These are phyloP conservation scores for Ustilago hordei DNA, from an alignment of 1,284 basidiomycete species.

Conservation along the genomic window DNA sequence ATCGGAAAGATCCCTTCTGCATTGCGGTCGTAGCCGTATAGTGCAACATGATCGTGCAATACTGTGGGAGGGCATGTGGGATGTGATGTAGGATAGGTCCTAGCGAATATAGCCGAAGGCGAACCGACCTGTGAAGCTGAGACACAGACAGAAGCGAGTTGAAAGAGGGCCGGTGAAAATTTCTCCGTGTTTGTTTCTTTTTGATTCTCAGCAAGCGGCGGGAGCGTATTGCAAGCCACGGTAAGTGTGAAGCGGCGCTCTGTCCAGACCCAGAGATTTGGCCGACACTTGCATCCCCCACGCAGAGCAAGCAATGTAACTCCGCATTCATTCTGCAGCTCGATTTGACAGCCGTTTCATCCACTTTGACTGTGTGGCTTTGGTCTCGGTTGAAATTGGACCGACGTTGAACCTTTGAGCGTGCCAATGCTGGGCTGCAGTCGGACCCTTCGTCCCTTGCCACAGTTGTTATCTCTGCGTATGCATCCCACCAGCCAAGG, in stretches of 20 bases:
- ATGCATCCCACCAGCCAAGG: background rate
- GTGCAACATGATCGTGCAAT: background rate
- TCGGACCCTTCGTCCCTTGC: background rate
- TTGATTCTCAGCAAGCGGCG: background rate
- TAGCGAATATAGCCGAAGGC: background rate
- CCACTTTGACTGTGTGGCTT: background rate
- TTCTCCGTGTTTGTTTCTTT: background rate
- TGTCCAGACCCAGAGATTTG: background rate
- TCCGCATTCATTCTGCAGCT: background rate
- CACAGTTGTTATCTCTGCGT: background rate
- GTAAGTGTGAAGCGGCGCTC: conserved; percentile 2
- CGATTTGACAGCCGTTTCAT: background rate
- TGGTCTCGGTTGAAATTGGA: background rate
- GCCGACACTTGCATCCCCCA: background rate
- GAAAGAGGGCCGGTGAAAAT: background rate
- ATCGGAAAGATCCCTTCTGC: conserved; percentile 5
- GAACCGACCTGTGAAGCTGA: background rate
- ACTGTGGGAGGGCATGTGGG: background rate
- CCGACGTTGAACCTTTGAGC: background rate
- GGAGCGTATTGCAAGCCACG: background rate
- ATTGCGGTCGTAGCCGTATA: background rate
- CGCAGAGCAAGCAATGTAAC: conserved; percentile 1
- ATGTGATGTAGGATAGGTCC: background rate
- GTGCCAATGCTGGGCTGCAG: background rate
- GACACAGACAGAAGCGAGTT: background rate